Base-by-base conservation (phyloP, 495 filamentous ascomycete genomes). In the Penicillium soppii region DNA sequence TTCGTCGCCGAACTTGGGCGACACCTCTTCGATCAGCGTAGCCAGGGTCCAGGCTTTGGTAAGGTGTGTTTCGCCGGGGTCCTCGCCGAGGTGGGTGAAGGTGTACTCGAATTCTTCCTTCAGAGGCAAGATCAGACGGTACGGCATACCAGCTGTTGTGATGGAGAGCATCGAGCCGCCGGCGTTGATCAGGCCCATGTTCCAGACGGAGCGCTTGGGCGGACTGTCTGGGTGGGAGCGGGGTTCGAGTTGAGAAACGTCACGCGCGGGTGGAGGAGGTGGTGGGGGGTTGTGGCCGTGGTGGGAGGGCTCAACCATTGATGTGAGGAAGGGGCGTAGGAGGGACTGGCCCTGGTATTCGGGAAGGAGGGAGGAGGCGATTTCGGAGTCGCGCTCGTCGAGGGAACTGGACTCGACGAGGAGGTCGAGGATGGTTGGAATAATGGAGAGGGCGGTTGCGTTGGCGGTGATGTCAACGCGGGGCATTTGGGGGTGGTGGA, bases 361-460 rank as follows among this genome's bases (percentile, higher is more conserved):
- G 12, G 66, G 68, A 5, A 74, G 51, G 4, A 77, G 50, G 5
- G 62, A 43, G 4, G 65, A 67, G 23, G 73, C 73, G 21, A 72
- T 70, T 9, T 54, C 48, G 0, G 58, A 55, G 25, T 70, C 69
- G 3, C 41, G 35, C n/a, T 58, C 54, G 37, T 68, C 56, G 12
- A 77, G 59, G 0, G 74, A 77, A 7, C 62, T 35, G 20, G 69
- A 71, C 39, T 72, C 58, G 9, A 74, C 51, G n/a, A 77, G 61
- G 19, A 77, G 62, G 41, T 77, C 74, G 6, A 77, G 65, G 29
- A 77, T 69, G 15, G 73, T 77, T 1, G 74, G 73, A 29, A 77
- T 46, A 36, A 77, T 76, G 10, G 69, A 54, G 44, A 74, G 57
- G 16, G 73, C 66, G 0, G 73, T 74, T 26, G 67, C 67, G 43